Evolutionary conservation across 164 flowering plant genomes (phyloP).

Genomic region (Brasenia schreberi): DNA sequence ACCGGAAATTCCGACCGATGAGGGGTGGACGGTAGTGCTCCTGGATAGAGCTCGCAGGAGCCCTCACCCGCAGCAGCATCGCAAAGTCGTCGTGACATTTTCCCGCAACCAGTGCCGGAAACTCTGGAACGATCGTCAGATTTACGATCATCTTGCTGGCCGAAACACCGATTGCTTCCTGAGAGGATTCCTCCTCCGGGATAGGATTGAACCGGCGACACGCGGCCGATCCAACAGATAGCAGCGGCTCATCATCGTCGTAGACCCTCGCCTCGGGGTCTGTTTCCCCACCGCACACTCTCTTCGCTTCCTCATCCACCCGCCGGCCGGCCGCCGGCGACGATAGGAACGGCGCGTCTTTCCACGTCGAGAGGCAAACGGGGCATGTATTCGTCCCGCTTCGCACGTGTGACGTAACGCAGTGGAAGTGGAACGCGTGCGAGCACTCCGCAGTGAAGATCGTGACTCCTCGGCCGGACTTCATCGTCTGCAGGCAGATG

Average conservation of each 20-base stretch:
- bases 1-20: not conserved
- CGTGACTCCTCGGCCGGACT: not conserved
- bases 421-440: conserved; percentile 1
- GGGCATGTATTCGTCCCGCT: not conserved
- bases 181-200: not conserved
- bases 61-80: not conserved
- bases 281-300: not conserved
- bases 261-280: not conserved
- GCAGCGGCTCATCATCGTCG: conserved; percentile 3
- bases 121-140: not conserved
- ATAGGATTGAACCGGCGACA: not conserved
- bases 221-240: not conserved
- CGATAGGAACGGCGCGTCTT: not conserved
- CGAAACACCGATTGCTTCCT: not conserved
- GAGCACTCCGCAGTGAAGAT: conserved; percentile 4
- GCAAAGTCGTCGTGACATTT: not conserved
- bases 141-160: not conserved
- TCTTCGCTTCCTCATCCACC: not conserved
- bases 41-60: not conserved
- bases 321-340: not conserved
- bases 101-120: not conserved
- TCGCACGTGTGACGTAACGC: not conserved
- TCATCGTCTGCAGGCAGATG: not conserved
- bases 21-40: not conserved
- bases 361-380: not conserved